Percentiles rank a stretch among this genome's conserved stretches.
Conservation (phyloP, 768 basidiomycete species). For the Cantharellus anzutake region DNA sequence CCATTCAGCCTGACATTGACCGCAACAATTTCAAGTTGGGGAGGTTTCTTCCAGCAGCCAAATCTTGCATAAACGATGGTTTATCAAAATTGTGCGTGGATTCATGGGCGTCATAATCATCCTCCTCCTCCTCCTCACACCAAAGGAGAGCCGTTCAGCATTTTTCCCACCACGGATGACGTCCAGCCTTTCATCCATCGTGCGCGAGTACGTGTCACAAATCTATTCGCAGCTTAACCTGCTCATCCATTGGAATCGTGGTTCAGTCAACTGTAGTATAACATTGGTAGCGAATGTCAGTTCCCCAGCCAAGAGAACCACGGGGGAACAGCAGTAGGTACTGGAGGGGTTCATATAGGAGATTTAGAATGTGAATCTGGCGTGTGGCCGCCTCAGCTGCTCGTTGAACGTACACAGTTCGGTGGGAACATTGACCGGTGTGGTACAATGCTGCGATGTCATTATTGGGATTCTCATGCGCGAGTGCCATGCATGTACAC, state of each 20-base stretch:
- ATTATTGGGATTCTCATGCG: background rate
- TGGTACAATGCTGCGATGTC: background rate
- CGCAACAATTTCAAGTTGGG: no score
- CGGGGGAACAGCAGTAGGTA: slow-evolving; percentile 23
- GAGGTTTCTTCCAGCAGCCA: no score
- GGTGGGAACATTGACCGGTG: background rate
- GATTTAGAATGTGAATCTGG: slow-evolving; percentile 14
- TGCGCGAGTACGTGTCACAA: slow-evolving; percentile 22
- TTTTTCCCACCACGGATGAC: background rate
- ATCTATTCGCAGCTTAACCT: slow-evolving; percentile 19
- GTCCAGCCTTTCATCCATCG: background rate
- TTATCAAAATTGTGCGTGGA: no score
- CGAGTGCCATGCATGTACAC: background rate
- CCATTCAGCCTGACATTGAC: no score
- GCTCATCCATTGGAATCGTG: slow-evolving; percentile 19
- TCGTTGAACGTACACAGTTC: background rate
- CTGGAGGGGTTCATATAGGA: slow-evolving; percentile 20
- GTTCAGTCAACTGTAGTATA: slow-evolving; percentile 17
- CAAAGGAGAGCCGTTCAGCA: background rate
- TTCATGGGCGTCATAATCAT: no score
- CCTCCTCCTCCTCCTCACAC: no score
- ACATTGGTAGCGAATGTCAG: no score
- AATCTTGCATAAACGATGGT: no score
- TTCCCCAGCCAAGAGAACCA: slow-evolving; percentile 21
- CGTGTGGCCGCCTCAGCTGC: background rate